Percentiles rank a stretch among this genome's conserved stretches.
phyloP scores from a whole-genome alignment of 768 basidiomycete species.

The Trametes coccinea region DNA sequence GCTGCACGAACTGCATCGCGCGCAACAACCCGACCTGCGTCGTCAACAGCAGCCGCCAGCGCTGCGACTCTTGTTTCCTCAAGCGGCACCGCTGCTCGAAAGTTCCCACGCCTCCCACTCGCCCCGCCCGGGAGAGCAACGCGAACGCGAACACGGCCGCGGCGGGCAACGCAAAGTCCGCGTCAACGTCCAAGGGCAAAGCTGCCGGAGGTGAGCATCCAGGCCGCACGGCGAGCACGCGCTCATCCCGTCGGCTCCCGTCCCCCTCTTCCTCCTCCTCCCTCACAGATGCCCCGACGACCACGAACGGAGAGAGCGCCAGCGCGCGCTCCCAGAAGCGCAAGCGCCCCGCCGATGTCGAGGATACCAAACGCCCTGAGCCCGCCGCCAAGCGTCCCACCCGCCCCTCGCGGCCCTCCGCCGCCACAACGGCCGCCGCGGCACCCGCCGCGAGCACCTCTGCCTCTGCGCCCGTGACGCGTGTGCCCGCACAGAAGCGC shows the following conservation, averaged over 20 bases:
- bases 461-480: slow-evolving; percentile 12
- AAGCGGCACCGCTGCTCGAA: slow-evolving; percentile 24
- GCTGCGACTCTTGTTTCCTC: slow-evolving; percentile 22
- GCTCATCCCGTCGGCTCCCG: slow-evolving; percentile 10
- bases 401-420: slow-evolving; percentile 13
- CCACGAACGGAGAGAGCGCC: slow-evolving; percentile 18
- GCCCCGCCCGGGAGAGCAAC: slow-evolving; percentile 15
- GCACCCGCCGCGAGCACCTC: slow-evolving; percentile 17
- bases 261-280: slow-evolving; percentile 3
- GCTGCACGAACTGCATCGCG: slow-evolving; percentile 22
- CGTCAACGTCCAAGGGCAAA: slow-evolving; percentile 18
- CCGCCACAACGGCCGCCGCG: background rate
- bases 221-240: slow-evolving; percentile 2
- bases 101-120: slow-evolving; percentile 22
- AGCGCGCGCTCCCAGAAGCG: slow-evolving; percentile 19
- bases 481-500: slow-evolving; percentile 1
- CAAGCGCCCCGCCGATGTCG: slow-evolving; percentile 18
- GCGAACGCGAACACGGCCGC: too few species aligned
- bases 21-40: slow-evolving; percentile 20
- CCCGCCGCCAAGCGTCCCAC: slow-evolving; percentile 15
- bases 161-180: background rate
- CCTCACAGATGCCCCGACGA: slow-evolving; percentile 7
- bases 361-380: slow-evolving; percentile 21
- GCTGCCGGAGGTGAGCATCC: slow-evolving; percentile 14
- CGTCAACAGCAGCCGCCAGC: slow-evolving; percentile 23